phyloP scores from a whole-genome alignment of 2,329 filamentous ascomycete species.

The Fusarium sp. region DNA sequence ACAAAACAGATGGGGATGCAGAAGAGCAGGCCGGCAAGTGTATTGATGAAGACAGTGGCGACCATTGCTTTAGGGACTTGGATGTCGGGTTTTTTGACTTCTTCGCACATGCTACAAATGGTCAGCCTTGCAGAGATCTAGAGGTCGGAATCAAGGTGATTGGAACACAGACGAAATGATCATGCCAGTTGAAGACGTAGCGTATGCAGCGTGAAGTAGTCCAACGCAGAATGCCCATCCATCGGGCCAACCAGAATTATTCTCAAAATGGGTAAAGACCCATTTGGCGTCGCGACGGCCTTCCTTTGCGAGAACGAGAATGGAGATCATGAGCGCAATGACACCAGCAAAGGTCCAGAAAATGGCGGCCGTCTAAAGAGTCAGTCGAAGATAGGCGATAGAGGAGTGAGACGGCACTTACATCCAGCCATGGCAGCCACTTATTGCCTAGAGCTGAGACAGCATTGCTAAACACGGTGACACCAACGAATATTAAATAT shows the following conservation, averaged over 20 bases:
- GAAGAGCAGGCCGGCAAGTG: conserved; percentile 73
- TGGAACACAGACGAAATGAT: conserved; percentile 69
- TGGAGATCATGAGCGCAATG: conserved; percentile 71
- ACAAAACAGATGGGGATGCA: conserved; percentile 77
- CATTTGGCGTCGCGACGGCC: conserved; percentile 72
- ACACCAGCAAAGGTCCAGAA: conserved; percentile 81
- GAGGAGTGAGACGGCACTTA: conserved; percentile 54
- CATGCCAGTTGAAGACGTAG: conserved; percentile 82
- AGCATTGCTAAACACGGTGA: conserved; percentile 73
- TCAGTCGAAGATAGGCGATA: too few species aligned
- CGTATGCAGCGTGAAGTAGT: conserved; percentile 78
- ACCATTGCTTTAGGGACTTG: conserved; percentile 82
- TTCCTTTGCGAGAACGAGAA: conserved; percentile 74
- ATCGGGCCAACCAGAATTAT: conserved; percentile 74
- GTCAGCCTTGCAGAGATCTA: not conserved
- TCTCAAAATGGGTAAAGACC: conserved; percentile 77
- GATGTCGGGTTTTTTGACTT: conserved; percentile 72
- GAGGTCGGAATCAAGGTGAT: not conserved
- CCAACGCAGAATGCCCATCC: conserved; percentile 82
- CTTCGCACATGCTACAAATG: conserved; percentile 74
- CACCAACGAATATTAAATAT: conserved; percentile 76
- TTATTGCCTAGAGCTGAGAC: conserved; percentile 76
- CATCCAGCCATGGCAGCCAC: conserved; percentile 76
- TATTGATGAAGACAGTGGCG: conserved; percentile 74
- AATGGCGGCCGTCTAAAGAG: conserved; percentile 72